Evolutionary conservation across 192 early-diverging fungal genomes (phyloP), one percentile per base, ranked within the genome.

Genomic region (Haplosporangium gracile): DNA sequence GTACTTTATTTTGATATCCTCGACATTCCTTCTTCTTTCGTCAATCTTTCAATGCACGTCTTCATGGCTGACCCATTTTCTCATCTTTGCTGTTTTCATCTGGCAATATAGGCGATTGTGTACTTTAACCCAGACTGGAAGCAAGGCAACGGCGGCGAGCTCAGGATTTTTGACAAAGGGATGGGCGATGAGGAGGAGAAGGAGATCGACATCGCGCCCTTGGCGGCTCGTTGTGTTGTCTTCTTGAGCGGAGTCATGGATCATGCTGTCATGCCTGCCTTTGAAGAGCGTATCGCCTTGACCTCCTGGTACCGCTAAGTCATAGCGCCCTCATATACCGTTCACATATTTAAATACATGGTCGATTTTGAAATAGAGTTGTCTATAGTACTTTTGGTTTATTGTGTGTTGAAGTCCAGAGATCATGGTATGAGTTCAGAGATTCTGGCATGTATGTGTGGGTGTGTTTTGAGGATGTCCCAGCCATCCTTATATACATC

Each of bases 191-290:
- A 89, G 38, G 76, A 81, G 13, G 89, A 89, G 24, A 76, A 82
- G 47, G 77, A 78, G 18, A 79, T 87, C 32, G 85, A 80, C 10
- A 80, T 90, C 24, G 89, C 88, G 4, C 81, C 89, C 11, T 69
- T 87, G 65, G 89, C 88, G 10, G 90, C 89, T 15, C 76, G 91
- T 2, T 82, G 92, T 43, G 81, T 93, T 5, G 68, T 91, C 5
- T 91, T 91, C 73, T 68, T 93, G 68, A 89, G 90, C 70, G 93
- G 93, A 18, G 93, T 93, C 24, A 88, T 91, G 53, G 93, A 94
- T 40, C 90, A 94, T 85, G 91, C 82, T 10, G 87, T 92, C 16
- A 69, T 89, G 24, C 82, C 87, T 43, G 81, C 91, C 18, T 82
- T 83, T 38, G 88, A 88, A 29, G 87, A 89, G 43, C 87, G 89